Base-by-base conservation (phyloP, 2,329 filamentous ascomycete species). In the Dothiorella sarmentorum region DNA sequence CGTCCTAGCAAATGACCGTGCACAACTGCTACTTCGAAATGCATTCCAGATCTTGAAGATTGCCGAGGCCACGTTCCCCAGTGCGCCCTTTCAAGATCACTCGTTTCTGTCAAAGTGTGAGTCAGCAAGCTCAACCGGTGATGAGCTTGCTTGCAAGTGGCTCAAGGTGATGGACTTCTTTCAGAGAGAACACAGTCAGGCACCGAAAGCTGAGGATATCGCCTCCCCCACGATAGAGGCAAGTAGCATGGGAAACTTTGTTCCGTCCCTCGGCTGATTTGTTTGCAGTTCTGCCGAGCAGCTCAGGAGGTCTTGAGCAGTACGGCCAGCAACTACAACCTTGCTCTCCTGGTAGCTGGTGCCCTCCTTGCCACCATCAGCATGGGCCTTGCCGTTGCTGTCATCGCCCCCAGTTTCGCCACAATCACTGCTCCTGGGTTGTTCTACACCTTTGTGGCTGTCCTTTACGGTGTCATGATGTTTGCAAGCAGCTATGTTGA, bases 401-500 rank as follows among this genome's bases (percentile, higher is more conserved):
- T 70, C 17, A 64, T 78, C 13, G 66, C 65, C 17, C 29, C 27
- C 13, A 59, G 70, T 7, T 78, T 81, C 2, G 76, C 85, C 27
- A 82, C 82, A 0, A 47, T 86, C 0, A 72, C 82, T 0, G 17
- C 31, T 1, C 17, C 47, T 17, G 72, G 71, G 4, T 17, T 73
- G n/a, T 74, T 71, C 63, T 75, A 74, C 61, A 60, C 68, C 2
- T 29, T 74, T 2, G 68, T 70, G 0, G 66, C 71, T 7, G 15
- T 68, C 2, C 67, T 80, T 4, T 96, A 97, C 68, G 85, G 87
- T 1, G 71, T 84, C 35, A 95, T 97, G 85, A 97, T 97, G 92
- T 97, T 97, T 74, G 93, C 92, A 9, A 96, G 90, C 70, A 97
- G 92, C 68, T 99, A 94, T 71, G 91, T 99, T 2, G 94, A 99